A percentile compares a stretch with the other conserved stretches of the same genome.
phyloP scores from a whole-genome alignment of 2,329 filamentous ascomycete genomes.

The Cordyceps fumosorosea region DNA sequence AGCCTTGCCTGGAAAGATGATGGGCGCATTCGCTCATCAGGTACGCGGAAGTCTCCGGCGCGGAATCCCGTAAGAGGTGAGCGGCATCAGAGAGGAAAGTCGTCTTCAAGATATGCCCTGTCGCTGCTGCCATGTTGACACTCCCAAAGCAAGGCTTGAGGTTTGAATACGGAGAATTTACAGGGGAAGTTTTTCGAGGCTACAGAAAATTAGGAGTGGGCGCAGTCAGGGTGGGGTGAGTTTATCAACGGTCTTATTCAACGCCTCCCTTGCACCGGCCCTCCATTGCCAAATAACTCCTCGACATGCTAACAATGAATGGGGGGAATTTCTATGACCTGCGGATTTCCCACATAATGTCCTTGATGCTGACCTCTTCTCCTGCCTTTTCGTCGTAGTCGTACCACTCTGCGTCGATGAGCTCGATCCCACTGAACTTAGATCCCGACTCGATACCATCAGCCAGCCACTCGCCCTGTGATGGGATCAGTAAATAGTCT shows the following conservation, averaged over 20 bases:
- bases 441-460: constrained; percentile 74
- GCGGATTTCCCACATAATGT: constrained; percentile 78
- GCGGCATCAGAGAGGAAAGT: constrained; percentile 52
- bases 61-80: constrained; percentile 45
- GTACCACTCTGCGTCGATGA: constrained; percentile 91
- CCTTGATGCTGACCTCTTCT: constrained; percentile 88
- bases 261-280: background rate
- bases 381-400: constrained; percentile 93
- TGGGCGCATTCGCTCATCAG: constrained; percentile 49
- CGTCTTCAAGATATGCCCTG: constrained; percentile 24
- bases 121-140: constrained; percentile 15
- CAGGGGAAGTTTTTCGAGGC: background rate
- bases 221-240: constrained; percentile 5
- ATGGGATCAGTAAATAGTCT: constrained; percentile 4
- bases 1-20: constrained; percentile 41
- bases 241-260: constrained; percentile 4
- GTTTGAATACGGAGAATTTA: background rate
- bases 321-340: constrained; percentile 46
- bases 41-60: constrained; percentile 53
- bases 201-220: background rate
- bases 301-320: background rate
- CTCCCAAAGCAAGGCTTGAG: background rate
- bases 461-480: constrained; percentile 80
- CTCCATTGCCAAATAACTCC: background rate
- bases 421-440: constrained; percentile 74